Evolutionary conservation across 106 monocot species (phyloP).

Genomic region (Iris macrosiphon): DNA sequence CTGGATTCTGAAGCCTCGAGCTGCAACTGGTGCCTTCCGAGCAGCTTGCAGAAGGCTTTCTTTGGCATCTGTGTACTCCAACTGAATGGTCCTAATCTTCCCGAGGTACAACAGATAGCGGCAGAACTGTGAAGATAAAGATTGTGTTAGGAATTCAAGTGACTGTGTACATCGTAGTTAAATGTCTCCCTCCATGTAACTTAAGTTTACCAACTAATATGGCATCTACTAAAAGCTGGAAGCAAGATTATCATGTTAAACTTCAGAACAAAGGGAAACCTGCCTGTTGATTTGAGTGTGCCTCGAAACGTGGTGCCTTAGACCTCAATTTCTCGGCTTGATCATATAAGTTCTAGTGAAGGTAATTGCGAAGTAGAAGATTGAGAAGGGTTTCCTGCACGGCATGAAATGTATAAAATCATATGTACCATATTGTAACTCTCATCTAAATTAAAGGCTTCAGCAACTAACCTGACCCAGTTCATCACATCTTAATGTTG

Average conservation of each 20-base stretch:
- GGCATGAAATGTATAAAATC: not conserved
- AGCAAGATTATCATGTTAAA: too few relatives aligned
- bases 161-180: too few relatives aligned
- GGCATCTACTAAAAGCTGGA: too few relatives aligned
- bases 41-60: conserved; percentile 94
- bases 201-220: too few relatives aligned
- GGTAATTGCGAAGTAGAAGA: conserved; percentile 95
- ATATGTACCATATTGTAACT: too few relatives aligned
- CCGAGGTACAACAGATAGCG: conserved; percentile 91
- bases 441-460: too few relatives aligned
- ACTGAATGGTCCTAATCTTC: conserved; percentile 93
- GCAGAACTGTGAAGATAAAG: conserved; percentile 54
- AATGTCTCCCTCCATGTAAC: too few relatives aligned
- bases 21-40: conserved; percentile 78
- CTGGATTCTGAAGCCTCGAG: conserved; percentile 82
- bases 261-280: too few relatives aligned
- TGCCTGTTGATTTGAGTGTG: conserved; percentile 97
- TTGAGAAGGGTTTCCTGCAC: conserved; percentile 97
- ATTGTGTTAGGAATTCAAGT: too few relatives aligned
- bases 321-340: conserved; percentile 98
- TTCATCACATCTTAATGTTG: conserved; percentile 83
- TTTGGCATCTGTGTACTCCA: conserved; percentile 98
- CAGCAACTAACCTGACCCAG: conserved; percentile 86
- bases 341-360: conserved; percentile 98
- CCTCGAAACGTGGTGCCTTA: conserved; percentile 92